Evolutionary conservation across 176 grass and related monocot species (phyloP).

Genomic region (Aegilops umbellulata): DNA sequence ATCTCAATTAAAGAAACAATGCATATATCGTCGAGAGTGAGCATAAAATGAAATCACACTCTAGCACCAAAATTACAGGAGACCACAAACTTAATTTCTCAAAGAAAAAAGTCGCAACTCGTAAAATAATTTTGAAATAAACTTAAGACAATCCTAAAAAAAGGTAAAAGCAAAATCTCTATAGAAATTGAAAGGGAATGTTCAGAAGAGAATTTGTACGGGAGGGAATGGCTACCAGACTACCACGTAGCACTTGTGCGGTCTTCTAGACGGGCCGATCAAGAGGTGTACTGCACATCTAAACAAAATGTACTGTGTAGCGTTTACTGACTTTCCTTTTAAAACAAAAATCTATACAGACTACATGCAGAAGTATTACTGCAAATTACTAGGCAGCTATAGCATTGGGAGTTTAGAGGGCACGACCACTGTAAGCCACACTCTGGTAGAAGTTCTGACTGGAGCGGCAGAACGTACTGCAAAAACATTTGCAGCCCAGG

Average conservation of each 20-base stretch:
- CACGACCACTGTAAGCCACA: background rate
- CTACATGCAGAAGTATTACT: background rate
- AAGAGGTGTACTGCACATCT: background rate
- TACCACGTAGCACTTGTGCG: background rate
- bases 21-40: background rate
- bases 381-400: no score
- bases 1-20: background rate
- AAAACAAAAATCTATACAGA: background rate
- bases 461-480: background rate
- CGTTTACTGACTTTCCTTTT: background rate
- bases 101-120: background rate
- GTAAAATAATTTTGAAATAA: no score
- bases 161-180: background rate
- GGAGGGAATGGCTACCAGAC: background rate
- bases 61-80: background rate
- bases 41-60: background rate
- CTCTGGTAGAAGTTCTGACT: background rate
- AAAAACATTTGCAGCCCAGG: background rate
- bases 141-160: background rate
- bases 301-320: background rate
- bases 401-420: background rate
- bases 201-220: background rate
- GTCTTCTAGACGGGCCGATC: background rate
- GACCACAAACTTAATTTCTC: background rate
- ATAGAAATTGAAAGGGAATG: background rate